phyloP scores from a whole-genome alignment of 169 alveolate genomes.

The Haemoproteus tartakovskyi region DNA sequence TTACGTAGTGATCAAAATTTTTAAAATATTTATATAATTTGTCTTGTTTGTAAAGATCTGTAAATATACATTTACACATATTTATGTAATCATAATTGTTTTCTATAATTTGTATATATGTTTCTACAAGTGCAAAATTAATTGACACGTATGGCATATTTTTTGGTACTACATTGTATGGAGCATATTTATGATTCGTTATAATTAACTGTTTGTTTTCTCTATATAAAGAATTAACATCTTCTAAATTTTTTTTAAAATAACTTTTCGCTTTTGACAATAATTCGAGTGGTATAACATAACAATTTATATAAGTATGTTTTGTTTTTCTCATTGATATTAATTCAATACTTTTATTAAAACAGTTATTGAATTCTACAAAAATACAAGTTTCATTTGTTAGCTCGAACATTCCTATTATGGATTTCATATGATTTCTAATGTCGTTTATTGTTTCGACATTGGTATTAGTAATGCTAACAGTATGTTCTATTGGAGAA shows the following conservation, averaged over 20 bases:
- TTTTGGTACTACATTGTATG: slow-evolving; percentile 60
- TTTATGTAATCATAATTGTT: slow-evolving; percentile 63
- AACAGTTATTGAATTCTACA: slow-evolving; percentile 63
- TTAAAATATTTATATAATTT: slow-evolving; percentile 53
- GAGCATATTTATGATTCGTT: slow-evolving; percentile 61
- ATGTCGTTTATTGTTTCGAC: slow-evolving; percentile 52
- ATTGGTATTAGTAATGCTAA: slow-evolving; percentile 52
- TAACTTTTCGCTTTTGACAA: slow-evolving; percentile 54
- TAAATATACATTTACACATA: slow-evolving; percentile 62
- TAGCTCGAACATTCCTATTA: slow-evolving; percentile 62
- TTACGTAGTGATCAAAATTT: slow-evolving; percentile 48
- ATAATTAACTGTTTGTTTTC: slow-evolving; percentile 65
- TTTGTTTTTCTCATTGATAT: slow-evolving; percentile 57
- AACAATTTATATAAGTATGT: slow-evolving; percentile 64
- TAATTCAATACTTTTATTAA: slow-evolving; percentile 44
- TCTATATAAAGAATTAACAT: slow-evolving; percentile 61
- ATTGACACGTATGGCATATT: slow-evolving; percentile 58
- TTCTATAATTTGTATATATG: slow-evolving; percentile 64
- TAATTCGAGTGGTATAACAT: slow-evolving; percentile 50
- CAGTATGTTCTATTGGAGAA: slow-evolving; percentile 64
- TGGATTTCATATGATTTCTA: slow-evolving; percentile 62
- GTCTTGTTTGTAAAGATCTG: slow-evolving; percentile 56
- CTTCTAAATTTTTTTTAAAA: slow-evolving; percentile 64
- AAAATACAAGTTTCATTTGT: slow-evolving; percentile 52
- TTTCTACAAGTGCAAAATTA: slow-evolving; percentile 59